Base-by-base conservation (phyloP, 1,139 yeast species). In the Debaryomyces robertsiae region DNA sequence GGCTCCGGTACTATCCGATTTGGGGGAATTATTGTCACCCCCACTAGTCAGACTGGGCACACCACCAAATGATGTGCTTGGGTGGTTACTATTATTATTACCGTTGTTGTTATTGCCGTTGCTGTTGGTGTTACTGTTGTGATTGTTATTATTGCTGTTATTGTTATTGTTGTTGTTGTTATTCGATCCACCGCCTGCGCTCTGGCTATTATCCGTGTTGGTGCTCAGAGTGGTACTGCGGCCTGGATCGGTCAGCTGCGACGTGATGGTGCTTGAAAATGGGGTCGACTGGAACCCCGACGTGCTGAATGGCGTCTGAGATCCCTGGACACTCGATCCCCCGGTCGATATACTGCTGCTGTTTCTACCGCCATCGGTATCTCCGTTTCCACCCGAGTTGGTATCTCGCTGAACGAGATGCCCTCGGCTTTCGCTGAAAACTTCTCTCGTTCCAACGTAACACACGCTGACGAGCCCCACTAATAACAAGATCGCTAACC, bases 371-470 rank as follows among this genome's bases (percentile, higher is more conserved):
- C 24, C 22, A 14, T 11, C 19, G 13, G 11, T 11, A 10, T 16
- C 11, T 5, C 22, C 29, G 17, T 23, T 22, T 1, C 28, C 27
- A 6, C 23, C 27, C 7, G 22, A 19, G 22, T 19, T 19, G 22
- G 28, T 25, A 15, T 24, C 36, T 19, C 36, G 24, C 14, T 32
- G 24, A 19, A 25, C 36, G 25, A 32, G 25, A 4, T 23, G 28
- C 11, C 27, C 36, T 24, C 27, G 17, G 11, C 16, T 16, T n/a
- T 25, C 11, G 3, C n/a, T 3, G 2, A 10, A n/a, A 4, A 27
- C 29, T 6, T 13, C 10, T 14, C n/a, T 16, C 2, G 9, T 24
- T 10, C 5, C 30, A 3, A 32, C 17, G 5, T 27, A 32, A 17
- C 17, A 32, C 9, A 25, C 11, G 17, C 36, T 25, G 16, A 32